Percentiles rank a stretch among this genome's conserved stretches.
Conservation (phyloP, 257 asterid genomes). For the Solanum neorickii region DNA sequence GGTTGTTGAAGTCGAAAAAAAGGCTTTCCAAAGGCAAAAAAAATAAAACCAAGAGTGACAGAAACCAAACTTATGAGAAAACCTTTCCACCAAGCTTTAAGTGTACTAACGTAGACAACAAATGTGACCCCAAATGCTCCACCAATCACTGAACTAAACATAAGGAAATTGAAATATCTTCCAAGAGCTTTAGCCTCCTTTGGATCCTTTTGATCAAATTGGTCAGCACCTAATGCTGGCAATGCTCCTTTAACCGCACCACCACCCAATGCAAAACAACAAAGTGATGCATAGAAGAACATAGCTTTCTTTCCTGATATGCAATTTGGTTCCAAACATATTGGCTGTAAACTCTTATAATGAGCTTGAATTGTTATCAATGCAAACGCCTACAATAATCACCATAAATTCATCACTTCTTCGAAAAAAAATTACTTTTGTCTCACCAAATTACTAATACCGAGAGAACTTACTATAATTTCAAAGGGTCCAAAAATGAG, state of each 20-base stretch:
- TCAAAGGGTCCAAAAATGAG: conserved; percentile 57
- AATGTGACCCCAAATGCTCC: conserved; percentile 53
- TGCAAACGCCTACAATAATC: conserved; percentile 39
- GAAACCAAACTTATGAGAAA: conserved; percentile 41
- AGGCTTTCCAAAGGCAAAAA: conserved; percentile 40
- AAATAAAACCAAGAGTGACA: conserved; percentile 19
- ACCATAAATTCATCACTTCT: not conserved
- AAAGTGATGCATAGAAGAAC: conserved; percentile 47
- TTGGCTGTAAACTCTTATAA: conserved; percentile 40
- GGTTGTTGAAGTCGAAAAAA: conserved; percentile 56
- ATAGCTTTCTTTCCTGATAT: conserved; percentile 39
- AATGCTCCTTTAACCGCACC: conserved; percentile 73
- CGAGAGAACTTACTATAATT: conserved; percentile 22
- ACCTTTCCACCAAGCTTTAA: conserved; percentile 73
- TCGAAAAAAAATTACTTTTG: not conserved
- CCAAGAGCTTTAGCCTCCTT: conserved; percentile 57
- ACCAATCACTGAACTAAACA: conserved; percentile 50
- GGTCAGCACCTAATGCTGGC: conserved; percentile 89
- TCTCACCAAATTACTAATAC: not conserved
- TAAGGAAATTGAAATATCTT: conserved; percentile 70
- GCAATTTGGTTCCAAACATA: conserved; percentile 45
- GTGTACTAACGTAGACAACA: conserved; percentile 59
- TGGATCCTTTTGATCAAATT: conserved; percentile 48
- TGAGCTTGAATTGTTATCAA: conserved; percentile 79
- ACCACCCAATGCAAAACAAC: conserved; percentile 50